A percentile compares a stretch with the other conserved stretches of the same genome.
Conservation (phyloP, 441 rosid genomes). For the Macaranga tanarius region DNA sequence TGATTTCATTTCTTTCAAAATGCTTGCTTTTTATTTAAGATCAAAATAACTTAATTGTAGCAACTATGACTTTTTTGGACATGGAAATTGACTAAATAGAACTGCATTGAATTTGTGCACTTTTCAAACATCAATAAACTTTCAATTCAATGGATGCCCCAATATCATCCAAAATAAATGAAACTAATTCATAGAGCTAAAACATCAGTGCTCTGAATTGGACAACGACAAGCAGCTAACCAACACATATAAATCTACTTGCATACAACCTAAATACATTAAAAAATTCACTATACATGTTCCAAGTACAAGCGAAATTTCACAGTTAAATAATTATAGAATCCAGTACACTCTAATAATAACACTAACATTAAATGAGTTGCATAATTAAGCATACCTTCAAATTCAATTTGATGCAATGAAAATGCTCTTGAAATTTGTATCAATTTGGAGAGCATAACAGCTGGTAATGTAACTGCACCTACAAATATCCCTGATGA, state of each 20-base stretch:
- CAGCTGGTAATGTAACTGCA: constrained; percentile 74
- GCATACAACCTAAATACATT: background rate
- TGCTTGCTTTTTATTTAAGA: background rate
- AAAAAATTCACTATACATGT: no score
- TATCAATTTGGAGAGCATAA: constrained; percentile 71
- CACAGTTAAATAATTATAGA: no score
- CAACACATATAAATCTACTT: background rate
- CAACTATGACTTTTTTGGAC: background rate
- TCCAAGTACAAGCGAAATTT: no score
- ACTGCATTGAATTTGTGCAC: no score
- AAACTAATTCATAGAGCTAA: background rate
- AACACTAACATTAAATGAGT: background rate
- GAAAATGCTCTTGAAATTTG: constrained; percentile 70
- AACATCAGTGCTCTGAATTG: background rate
- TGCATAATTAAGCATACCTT: constrained; percentile 39
- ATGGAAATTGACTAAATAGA: background rate
- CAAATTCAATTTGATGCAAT: constrained; percentile 44
- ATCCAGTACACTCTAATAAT: background rate
- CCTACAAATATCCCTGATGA: constrained; percentile 90
- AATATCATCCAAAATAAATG: background rate
- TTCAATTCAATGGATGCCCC: background rate
- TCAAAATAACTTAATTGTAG: no score
- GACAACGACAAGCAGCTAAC: no score
- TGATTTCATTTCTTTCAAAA: background rate
- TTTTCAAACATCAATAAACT: background rate